These are phyloP conservation scores for Penicillium robsamsonii DNA, from an alignment of 495 filamentous ascomycete species.

Conservation along the genomic window DNA sequence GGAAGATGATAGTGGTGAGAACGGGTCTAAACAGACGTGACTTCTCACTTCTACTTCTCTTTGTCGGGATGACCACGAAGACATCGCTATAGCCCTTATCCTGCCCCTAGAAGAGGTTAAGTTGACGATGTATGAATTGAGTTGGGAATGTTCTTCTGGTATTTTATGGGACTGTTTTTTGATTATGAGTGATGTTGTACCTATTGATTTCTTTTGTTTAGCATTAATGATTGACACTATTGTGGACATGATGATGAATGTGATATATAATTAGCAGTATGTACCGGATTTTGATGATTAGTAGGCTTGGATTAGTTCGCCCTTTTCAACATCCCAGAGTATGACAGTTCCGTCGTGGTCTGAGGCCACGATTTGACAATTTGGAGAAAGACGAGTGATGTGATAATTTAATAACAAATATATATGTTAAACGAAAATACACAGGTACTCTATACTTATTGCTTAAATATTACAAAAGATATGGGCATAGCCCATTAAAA, in stretches of 20 bases:
- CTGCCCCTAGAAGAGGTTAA: background rate
- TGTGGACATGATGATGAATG: background rate
- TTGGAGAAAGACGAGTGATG: too few relatives aligned
- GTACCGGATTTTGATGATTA: too few relatives aligned
- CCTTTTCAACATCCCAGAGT: too few relatives aligned
- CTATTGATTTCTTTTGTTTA: background rate
- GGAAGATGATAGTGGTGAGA: conserved; percentile 3
- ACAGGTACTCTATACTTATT: too few relatives aligned
- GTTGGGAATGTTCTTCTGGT: background rate
- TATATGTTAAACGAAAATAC: too few relatives aligned
- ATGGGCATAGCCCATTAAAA: too few relatives aligned
- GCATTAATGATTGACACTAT: background rate
- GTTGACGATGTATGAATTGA: background rate
- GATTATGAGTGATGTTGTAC: conserved; percentile 5
- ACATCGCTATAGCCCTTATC: background rate
- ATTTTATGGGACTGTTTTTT: conserved; percentile 1
- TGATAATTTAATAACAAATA: too few relatives aligned
- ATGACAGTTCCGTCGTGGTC: too few relatives aligned
- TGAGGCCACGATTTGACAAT: too few relatives aligned
- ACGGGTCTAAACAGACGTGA: conserved; percentile 13
- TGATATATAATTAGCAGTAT: background rate
- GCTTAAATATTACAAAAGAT: too few relatives aligned
- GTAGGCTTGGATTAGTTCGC: too few relatives aligned
- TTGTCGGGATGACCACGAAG: background rate
- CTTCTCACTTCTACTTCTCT: background rate